phyloP scores from a whole-genome alignment of 2,329 filamentous ascomycete species.

The Sporothrix dimorphospora region DNA sequence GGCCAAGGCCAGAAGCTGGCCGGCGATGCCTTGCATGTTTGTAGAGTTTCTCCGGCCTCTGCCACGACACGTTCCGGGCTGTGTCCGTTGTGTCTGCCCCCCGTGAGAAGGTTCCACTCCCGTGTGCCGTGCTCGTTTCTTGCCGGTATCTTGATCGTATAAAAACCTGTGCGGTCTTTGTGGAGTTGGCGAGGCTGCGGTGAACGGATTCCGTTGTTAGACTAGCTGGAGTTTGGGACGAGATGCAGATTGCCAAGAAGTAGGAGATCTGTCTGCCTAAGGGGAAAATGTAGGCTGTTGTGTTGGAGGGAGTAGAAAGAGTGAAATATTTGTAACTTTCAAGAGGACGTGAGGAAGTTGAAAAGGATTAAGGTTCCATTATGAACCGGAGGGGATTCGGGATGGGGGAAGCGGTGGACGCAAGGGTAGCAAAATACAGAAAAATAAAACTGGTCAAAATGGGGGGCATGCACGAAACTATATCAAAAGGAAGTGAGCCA shows the following conservation, averaged over 20 bases:
- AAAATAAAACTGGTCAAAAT: not conserved
- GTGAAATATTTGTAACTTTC: not conserved
- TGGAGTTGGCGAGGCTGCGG: constrained; percentile 3
- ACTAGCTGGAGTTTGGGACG: not conserved
- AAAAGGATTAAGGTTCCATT: constrained; percentile 2
- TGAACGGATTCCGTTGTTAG: not conserved
- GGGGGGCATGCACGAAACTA: not conserved
- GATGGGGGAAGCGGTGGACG: not conserved
- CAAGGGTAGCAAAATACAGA: not conserved
- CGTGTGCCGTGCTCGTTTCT: not conserved
- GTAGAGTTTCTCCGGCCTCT: not conserved
- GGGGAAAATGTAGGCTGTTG: not conserved
- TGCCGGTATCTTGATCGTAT: not conserved
- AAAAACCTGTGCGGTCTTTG: not conserved
- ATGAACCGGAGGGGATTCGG: not conserved
- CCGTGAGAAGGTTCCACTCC: not conserved
- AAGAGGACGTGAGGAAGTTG: not conserved
- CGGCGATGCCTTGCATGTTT: constrained; percentile 40
- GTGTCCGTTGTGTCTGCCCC: not conserved
- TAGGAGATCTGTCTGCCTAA: not conserved
- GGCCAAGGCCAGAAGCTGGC: constrained; percentile 43
- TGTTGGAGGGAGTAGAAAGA: not conserved
- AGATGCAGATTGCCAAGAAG: not conserved
- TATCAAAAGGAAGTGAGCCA: constrained; percentile 8
- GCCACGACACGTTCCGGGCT: not conserved